Evolutionary conservation across 2,329 filamentous ascomycete species (phyloP).

Genomic region (Didymella keratinophila): DNA sequence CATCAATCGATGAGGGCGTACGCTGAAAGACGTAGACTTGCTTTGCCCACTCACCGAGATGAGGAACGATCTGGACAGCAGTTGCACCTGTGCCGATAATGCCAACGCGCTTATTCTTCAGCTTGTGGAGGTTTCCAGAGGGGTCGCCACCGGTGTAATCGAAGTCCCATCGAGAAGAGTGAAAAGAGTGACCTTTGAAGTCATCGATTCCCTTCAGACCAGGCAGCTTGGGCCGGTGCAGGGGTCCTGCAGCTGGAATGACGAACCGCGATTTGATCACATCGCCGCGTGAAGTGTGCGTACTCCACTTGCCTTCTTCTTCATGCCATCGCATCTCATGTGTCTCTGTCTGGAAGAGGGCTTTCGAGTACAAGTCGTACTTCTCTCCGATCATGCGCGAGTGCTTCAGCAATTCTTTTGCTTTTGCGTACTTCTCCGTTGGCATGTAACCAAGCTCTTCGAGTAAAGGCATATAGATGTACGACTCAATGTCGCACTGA

Average conservation of each 20-base stretch:
- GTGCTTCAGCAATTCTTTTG: conserved; percentile 58
- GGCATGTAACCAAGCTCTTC: conserved; percentile 60
- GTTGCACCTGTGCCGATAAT: conserved; percentile 49
- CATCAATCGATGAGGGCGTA: conserved; percentile 57
- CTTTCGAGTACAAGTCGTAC: conserved; percentile 53
- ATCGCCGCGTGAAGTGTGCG: conserved; percentile 32
- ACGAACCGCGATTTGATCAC: conserved; percentile 52
- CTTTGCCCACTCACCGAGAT: conserved; percentile 57
- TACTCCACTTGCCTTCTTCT: conserved; percentile 42
- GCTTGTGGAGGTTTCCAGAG: conserved; percentile 39
- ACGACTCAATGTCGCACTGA: conserved; percentile 41
- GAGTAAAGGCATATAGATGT: conserved; percentile 42
- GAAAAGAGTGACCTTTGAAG: conserved; percentile 42
- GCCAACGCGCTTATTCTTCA: conserved; percentile 47
- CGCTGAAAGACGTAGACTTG: conserved; percentile 66
- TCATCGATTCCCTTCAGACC: conserved; percentile 33
- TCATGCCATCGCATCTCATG: conserved; percentile 59
- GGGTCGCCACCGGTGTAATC: conserved; percentile 35
- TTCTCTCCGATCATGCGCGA: conserved; percentile 55
- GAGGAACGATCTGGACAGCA: conserved; percentile 47
- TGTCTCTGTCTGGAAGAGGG: conserved; percentile 59
- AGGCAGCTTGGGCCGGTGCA: conserved; percentile 52
- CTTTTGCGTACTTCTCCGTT: conserved; percentile 57
- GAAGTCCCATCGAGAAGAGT: conserved; percentile 40
- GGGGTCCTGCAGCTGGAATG: conserved; percentile 53